Conservation (phyloP, 2,329 filamentous ascomycete species). For the Simplicillium sp. region DNA sequence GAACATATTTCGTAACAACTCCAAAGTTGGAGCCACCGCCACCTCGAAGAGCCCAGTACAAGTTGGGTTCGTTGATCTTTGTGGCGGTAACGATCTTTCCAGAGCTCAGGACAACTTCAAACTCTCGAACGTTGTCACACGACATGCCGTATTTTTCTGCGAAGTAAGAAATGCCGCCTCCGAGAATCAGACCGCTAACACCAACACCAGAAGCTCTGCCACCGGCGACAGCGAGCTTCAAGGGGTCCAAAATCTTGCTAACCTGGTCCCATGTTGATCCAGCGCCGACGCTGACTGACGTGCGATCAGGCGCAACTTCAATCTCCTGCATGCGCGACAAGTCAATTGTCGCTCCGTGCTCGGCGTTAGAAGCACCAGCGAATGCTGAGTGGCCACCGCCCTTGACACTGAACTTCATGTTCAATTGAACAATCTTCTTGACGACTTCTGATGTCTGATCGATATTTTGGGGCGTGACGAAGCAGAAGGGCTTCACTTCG, state of each 20-base stretch:
- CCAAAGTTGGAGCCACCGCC: conserved; percentile 34
- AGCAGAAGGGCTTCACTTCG: conserved; percentile 10
- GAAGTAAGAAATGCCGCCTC: conserved; percentile 36
- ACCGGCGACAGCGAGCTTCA: conserved; percentile 11
- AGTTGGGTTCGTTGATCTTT: conserved; percentile 30
- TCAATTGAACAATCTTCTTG: conserved; percentile 5
- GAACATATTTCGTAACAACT: conserved; percentile 19
- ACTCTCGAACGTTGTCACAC: conserved; percentile 35
- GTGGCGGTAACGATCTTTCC: conserved; percentile 33
- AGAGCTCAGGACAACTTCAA: conserved; percentile 33
- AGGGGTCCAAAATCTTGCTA: conserved; percentile 25
- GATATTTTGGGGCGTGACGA: conserved; percentile 11
- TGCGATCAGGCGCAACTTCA: conserved; percentile 18
- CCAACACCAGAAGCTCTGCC: conserved; percentile 9
- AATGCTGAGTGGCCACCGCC: conserved; percentile 42
- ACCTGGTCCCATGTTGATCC: conserved; percentile 35
- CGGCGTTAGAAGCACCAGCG: conserved; percentile 30
- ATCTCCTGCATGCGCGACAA: conserved; percentile 29
- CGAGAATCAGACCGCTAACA: conserved; percentile 8
- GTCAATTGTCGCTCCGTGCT: conserved; percentile 30
- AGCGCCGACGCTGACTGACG: conserved; percentile 27
- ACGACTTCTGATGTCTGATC: conserved; percentile 3
- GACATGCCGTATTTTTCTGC: conserved; percentile 32
- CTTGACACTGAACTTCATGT: conserved; percentile 34
- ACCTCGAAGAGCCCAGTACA: conserved; percentile 48